phyloP scores from a whole-genome alignment of 129 eudicot species.

The Tanacetum coccineum region DNA sequence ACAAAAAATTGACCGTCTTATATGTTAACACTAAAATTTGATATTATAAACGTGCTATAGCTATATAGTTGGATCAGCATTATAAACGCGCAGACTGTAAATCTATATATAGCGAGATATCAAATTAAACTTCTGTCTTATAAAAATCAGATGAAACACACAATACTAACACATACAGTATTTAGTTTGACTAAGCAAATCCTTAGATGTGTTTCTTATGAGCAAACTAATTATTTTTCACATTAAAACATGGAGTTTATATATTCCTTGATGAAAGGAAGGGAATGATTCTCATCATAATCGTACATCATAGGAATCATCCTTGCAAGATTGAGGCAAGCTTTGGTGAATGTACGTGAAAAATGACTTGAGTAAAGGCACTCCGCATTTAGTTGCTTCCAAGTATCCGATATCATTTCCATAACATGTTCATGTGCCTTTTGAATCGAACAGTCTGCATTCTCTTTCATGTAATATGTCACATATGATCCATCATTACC shows the following conservation, averaged over 20 bases:
- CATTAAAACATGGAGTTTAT: slow-evolving; percentile 31
- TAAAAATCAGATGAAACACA: too few species aligned
- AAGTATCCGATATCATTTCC: slow-evolving; percentile 35
- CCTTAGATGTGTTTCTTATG: not conserved
- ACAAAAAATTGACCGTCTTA: too few species aligned
- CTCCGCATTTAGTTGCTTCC: slow-evolving; percentile 53
- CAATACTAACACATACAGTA: too few species aligned
- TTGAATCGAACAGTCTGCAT: slow-evolving; percentile 31
- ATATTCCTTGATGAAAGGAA: slow-evolving; percentile 39
- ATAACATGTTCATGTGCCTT: slow-evolving; percentile 36
- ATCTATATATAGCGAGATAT: too few species aligned
- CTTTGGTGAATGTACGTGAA: slow-evolving; percentile 35
- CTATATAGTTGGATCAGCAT: too few species aligned
- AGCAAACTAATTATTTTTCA: too few species aligned
- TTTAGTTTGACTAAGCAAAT: too few species aligned
- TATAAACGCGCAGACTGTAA: too few species aligned
- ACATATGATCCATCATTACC: slow-evolving; percentile 63
- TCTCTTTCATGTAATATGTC: slow-evolving; percentile 47
- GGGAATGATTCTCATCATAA: slow-evolving; percentile 42
- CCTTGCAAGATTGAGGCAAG: slow-evolving; percentile 49
- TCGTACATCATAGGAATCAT: slow-evolving; percentile 36
- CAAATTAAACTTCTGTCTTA: too few species aligned
- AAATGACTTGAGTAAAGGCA: slow-evolving; percentile 28
- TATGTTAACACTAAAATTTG: too few species aligned
- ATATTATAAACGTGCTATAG: too few species aligned